Evolutionary conservation across 371 early-diverging fungal species (phyloP).

Genomic region (Rhizopus microsporus): DNA sequence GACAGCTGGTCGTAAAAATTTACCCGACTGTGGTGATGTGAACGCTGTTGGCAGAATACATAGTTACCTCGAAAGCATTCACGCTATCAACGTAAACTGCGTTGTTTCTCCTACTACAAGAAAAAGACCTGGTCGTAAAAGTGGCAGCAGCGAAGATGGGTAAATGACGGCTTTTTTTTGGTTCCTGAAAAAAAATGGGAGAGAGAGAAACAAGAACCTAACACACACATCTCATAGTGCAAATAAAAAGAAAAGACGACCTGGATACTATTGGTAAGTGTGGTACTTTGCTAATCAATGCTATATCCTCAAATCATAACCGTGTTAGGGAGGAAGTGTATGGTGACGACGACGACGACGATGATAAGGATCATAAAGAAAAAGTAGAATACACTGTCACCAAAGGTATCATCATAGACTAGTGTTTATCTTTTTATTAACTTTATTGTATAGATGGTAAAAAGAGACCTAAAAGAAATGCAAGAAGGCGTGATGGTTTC

Average conservation of each 20-base stretch:
- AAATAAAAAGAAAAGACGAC: slow-evolving; percentile 16
- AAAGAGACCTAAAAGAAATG: slow-evolving; percentile 31
- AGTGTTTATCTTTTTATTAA: slow-evolving; percentile 11
- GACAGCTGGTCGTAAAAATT: slow-evolving; percentile 29
- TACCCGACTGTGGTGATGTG: slow-evolving; percentile 77
- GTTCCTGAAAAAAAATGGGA: slow-evolving; percentile 9
- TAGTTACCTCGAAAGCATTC: slow-evolving; percentile 74
- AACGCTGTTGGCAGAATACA: slow-evolving; percentile 90
- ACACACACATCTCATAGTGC: not conserved
- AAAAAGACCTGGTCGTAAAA: slow-evolving; percentile 5
- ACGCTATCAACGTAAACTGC: slow-evolving; percentile 71
- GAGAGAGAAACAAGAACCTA: too few species aligned
- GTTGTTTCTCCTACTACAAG: slow-evolving; percentile 7
- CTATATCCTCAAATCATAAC: not conserved
- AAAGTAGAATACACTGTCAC: not conserved
- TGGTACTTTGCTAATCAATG: not conserved
- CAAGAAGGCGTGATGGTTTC: slow-evolving; percentile 31
- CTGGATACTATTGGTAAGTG: slow-evolving; percentile 23
- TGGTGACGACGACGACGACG: slow-evolving; percentile 10
- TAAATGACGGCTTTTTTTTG: slow-evolving; percentile 18
- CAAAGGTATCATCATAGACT: slow-evolving; percentile 3
- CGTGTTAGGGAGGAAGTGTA: slow-evolving; percentile 10
- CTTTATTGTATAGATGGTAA: slow-evolving; percentile 12
- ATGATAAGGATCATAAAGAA: not conserved
- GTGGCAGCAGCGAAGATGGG: slow-evolving; percentile 19